A percentile compares a stretch with the other conserved stretches of the same genome.
These are phyloP conservation scores for Emmonsia crescens DNA, from an alignment of 2,329 filamentous ascomycete species.

Conservation along the genomic window DNA sequence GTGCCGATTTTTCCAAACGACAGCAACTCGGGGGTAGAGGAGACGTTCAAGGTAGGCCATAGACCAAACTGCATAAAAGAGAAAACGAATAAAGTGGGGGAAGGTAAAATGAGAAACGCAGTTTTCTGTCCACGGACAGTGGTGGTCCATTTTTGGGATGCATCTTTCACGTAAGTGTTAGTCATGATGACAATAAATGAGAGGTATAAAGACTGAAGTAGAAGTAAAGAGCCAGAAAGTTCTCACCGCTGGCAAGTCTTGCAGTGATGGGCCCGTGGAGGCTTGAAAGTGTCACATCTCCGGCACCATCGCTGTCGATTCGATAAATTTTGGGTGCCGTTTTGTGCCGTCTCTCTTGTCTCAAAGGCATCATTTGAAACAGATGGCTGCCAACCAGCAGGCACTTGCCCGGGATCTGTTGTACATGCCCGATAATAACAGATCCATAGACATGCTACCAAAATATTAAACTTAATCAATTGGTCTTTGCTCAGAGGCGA, in stretches of 20 bases:
- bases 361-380: neutral
- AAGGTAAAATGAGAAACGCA: constrained; percentile 56
- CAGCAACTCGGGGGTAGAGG: constrained; percentile 40
- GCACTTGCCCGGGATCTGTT: constrained; percentile 47
- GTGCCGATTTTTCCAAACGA: constrained; percentile 45
- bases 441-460: constrained; percentile 46
- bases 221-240: neutral
- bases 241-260: constrained; percentile 49
- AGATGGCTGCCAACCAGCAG: constrained; percentile 29
- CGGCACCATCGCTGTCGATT: constrained; percentile 45
- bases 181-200: constrained; percentile 9
- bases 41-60: constrained; percentile 48
- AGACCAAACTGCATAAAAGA: constrained; percentile 48
- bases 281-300: constrained; percentile 51
- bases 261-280: constrained; percentile 54
- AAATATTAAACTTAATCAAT: constrained; percentile 43
- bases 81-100: constrained; percentile 54
- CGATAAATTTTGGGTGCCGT: neutral
- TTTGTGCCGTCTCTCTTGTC: constrained; percentile 8
- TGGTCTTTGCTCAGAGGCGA: constrained; percentile 40
- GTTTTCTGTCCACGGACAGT: constrained; percentile 56
- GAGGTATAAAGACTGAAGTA: neutral
- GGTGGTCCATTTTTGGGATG: constrained; percentile 56
- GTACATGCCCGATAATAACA: constrained; percentile 50
- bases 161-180: constrained; percentile 32